phyloP scores from a whole-genome alignment of 495 filamentous ascomycete genomes.

The Haplographium delicatum region DNA sequence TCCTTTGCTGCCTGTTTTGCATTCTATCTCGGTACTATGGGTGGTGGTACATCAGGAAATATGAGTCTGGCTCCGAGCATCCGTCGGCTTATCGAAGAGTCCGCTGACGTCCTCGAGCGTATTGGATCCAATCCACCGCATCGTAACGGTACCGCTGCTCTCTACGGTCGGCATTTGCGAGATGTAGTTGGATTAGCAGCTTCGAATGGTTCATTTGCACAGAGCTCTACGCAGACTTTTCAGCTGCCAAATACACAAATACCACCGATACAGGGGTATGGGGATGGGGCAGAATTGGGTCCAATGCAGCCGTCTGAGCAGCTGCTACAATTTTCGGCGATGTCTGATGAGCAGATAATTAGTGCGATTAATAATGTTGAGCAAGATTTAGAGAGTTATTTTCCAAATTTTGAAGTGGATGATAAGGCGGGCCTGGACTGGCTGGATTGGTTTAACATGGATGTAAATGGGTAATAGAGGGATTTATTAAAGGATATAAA shows the following conservation, averaged over 20 bases:
- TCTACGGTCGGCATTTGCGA: conserved; percentile 58
- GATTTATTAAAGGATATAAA: background rate
- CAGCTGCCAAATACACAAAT: background rate
- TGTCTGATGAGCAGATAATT: conserved; percentile 61
- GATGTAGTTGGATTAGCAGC: conserved; percentile 45
- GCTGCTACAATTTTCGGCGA: conserved; percentile 58
- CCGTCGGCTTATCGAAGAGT: conserved; percentile 61
- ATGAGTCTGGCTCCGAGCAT: conserved; percentile 56
- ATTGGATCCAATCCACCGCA: conserved; percentile 60
- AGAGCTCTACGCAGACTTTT: background rate
- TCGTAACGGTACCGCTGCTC: conserved; percentile 54
- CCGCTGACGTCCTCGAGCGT: conserved; percentile 61
- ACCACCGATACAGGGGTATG: conserved; percentile 1
- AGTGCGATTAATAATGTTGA: conserved; percentile 56
- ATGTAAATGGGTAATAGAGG: conserved; percentile 9
- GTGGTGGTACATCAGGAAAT: conserved; percentile 36
- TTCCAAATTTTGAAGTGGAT: conserved; percentile 50
- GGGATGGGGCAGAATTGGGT: background rate
- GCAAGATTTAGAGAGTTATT: conserved; percentile 46
- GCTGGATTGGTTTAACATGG: conserved; percentile 52
- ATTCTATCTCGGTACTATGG: conserved; percentile 55
- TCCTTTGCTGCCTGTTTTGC: conserved; percentile 70
- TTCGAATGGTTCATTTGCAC: background rate
- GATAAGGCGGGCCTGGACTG: conserved; percentile 49
- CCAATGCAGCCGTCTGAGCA: conserved; percentile 25